Evolutionary conservation across 75 land plant species (phyloP), one percentile per base, ranked within the genome.

Genomic region (Azolla pinnata): DNA sequence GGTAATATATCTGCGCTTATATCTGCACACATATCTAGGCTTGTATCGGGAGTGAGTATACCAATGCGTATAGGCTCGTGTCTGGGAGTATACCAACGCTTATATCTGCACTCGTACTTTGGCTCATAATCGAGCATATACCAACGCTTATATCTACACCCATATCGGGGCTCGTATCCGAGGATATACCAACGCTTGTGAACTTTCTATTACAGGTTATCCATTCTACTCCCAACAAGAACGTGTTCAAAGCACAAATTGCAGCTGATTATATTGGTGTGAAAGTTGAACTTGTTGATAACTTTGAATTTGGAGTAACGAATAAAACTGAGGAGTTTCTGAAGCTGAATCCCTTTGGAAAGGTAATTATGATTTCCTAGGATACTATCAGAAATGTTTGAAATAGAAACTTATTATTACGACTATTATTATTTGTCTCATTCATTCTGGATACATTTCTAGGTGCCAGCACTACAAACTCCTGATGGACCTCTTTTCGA

Each of bases 381-480:
- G 8, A 50, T 50, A 18, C 4, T 9, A 50, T 24, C 4, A 7
- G 4, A 7, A 4, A 4, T 7, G 53, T 50, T 7, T 18, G 24
- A 4, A 9, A 4, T 50, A 7, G 19, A 4, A 24, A 18, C 7
- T 50, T 55, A 29, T 5, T 55, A 8, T 24, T 55, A 31, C 4
- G 14, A 5, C 5, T 29, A 14, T 12, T 14, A 32, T n/a, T 27
- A 4, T 26, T 5, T 23, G n/a, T n/a, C n/a, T n/a, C n/a, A n/a
- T n/a, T 18, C 33, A 44, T 59, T 30, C 10, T 40, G 49, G 35
- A 26, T 53, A 17, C 23, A 45, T 40, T 18, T 46, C 4, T 67
- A 91, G 97, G 80, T 87, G 64, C 97, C 97, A 24, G 89, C 83
- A 35, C 54, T 92, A 65, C 84, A 82, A 59, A 92, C 97, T 44